phyloP scores from a whole-genome alignment of 768 basidiomycete genomes.

The Phylloporus sp. region DNA sequence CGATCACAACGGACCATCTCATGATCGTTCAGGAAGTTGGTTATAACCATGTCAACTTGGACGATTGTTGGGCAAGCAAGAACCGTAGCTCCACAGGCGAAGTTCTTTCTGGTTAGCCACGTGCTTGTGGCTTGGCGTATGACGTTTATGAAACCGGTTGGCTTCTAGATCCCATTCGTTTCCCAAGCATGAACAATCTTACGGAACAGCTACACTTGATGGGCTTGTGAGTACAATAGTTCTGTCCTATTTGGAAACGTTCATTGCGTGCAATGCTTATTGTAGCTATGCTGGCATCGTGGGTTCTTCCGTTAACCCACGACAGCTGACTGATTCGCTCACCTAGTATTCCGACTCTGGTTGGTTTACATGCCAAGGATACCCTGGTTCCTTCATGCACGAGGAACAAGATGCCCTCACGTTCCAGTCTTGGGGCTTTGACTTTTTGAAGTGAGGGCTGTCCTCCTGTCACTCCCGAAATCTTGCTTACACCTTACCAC shows the following conservation, averaged over 20 bases:
- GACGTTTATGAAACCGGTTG: background rate
- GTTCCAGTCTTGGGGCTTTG: constrained; percentile 62
- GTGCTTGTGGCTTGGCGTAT: background rate
- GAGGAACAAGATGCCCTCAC: constrained; percentile 56
- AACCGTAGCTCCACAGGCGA: constrained; percentile 47
- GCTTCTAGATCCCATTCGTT: constrained; percentile 42
- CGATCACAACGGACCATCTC: background rate
- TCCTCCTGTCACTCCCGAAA: background rate
- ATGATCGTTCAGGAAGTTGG: constrained; percentile 43
- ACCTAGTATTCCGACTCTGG: constrained; percentile 62
- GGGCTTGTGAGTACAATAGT: constrained; percentile 44
- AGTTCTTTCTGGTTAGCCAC: constrained; percentile 49
- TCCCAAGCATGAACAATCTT: constrained; percentile 54
- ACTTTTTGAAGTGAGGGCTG: constrained; percentile 52
- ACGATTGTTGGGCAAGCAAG: constrained; percentile 62
- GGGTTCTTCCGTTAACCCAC: constrained; percentile 14
- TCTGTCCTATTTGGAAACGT: background rate
- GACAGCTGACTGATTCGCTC: background rate
- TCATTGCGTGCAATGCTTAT: background rate
- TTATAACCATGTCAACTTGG: constrained; percentile 56
- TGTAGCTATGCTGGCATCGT: constrained; percentile 59
- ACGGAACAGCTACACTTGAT: constrained; percentile 51
- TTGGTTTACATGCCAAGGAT: constrained; percentile 60
- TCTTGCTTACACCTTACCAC: background rate
- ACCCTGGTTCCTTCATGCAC: constrained; percentile 60